Evolutionary conservation across 495 filamentous ascomycete species (phyloP).

Genomic region (Hyaloscypha finlandica): DNA sequence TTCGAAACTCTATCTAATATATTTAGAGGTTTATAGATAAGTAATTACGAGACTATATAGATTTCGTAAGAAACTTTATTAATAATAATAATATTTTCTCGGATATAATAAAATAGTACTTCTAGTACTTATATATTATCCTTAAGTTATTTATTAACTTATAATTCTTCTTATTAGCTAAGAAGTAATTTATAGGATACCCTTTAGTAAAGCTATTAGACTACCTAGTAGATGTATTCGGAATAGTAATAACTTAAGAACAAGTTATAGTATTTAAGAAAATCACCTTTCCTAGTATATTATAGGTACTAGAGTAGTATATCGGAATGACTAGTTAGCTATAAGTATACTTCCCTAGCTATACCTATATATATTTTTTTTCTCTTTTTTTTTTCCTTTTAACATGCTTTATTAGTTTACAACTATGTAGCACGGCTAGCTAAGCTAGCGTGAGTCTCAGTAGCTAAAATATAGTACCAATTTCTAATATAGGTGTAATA

Average conservation of each 20-base stretch:
- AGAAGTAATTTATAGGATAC: not conserved
- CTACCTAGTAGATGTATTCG: not conserved
- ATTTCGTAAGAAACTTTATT: not conserved
- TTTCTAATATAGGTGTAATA: no score
- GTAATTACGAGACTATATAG: not conserved
- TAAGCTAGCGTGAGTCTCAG: no score
- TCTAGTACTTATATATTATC: not conserved
- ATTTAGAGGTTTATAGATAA: not conserved
- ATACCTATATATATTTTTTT: not conserved
- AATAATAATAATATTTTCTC: conserved; percentile 1
- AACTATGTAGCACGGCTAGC: no score
- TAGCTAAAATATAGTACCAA: no score
- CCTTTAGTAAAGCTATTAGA: not conserved
- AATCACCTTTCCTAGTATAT: not conserved
- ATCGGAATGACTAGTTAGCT: not conserved
- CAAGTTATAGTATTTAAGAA: not conserved
- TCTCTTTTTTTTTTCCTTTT: no score
- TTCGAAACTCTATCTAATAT: not conserved
- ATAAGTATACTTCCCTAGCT: not conserved
- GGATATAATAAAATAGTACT: not conserved
- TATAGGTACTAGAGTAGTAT: not conserved
- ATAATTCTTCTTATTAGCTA: no score
- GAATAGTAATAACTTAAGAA: not conserved
- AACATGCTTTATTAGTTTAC: no score
- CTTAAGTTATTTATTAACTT: no score